Conservation (phyloP, 2,329 filamentous ascomycete species). For the Bipolaris sorokiniana region DNA sequence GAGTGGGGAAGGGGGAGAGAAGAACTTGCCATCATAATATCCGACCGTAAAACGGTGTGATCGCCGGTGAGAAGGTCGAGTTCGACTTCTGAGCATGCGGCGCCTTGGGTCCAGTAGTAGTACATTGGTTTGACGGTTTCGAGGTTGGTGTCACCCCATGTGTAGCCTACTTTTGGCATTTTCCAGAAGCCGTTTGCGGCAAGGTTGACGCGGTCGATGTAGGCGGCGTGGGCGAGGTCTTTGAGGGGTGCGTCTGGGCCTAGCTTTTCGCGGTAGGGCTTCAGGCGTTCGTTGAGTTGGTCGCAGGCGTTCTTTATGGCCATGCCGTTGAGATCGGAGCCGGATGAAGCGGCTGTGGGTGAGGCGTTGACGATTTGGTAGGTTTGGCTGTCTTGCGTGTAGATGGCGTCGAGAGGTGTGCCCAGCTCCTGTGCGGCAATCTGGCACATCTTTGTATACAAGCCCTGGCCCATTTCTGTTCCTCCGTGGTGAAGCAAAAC, state of each 20-base stretch:
- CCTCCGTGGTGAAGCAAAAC: conserved; percentile 91
- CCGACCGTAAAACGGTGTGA: conserved; percentile 84
- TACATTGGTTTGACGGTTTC: conserved; percentile 70
- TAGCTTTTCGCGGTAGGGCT: conserved; percentile 82
- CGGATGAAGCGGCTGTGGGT: conserved; percentile 88
- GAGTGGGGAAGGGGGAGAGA: too few species aligned
- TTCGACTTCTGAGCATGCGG: conserved; percentile 86
- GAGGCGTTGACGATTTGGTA: conserved; percentile 88
- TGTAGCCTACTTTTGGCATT: conserved; percentile 93
- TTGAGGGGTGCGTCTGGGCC: conserved; percentile 80
- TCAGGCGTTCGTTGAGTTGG: conserved; percentile 84
- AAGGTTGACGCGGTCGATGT: conserved; percentile 93
- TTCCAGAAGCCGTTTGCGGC: conserved; percentile 97
- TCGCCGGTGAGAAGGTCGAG: conserved; percentile 90
- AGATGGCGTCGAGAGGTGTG: conserved; percentile 81
- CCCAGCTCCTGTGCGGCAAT: conserved; percentile 87
- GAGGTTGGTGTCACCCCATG: conserved; percentile 67
- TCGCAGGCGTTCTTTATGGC: conserved; percentile 90
- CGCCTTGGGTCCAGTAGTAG: conserved; percentile 93
- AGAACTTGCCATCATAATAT: conserved; percentile 78
- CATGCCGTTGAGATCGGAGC: conserved; percentile 93
- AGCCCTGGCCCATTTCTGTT: conserved; percentile 95
- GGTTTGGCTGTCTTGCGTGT: conserved; percentile 89
- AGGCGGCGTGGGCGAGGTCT: conserved; percentile 84
- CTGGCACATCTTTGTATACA: conserved; percentile 96